phyloP scores from a whole-genome alignment of 73 alveolate genomes.

The Effrenium voratum region DNA sequence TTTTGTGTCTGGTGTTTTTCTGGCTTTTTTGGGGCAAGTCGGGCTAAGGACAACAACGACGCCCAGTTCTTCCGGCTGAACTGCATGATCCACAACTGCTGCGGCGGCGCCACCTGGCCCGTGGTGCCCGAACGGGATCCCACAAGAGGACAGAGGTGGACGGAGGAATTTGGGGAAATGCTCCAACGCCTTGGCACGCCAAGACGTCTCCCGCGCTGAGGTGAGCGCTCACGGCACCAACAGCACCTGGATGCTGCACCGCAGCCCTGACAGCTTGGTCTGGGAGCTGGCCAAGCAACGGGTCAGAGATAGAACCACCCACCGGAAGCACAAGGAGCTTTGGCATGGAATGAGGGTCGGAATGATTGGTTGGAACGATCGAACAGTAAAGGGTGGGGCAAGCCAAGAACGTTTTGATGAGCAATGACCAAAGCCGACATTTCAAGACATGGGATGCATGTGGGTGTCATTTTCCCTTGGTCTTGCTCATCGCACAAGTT shows the following conservation, averaged over 20 bases:
- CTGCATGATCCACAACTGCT: constrained; percentile 94
- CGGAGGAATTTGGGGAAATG: not conserved
- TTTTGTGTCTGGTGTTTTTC: not conserved
- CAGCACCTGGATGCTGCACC: constrained; percentile 83
- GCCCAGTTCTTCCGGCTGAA: constrained; percentile 83
- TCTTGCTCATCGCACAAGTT: too few relatives aligned
- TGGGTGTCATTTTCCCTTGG: too few relatives aligned
- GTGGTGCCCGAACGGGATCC: not conserved
- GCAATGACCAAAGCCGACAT: too few relatives aligned
- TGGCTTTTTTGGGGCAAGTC: not conserved
- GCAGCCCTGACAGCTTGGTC: constrained; percentile 42
- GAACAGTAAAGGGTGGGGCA: too few relatives aligned
- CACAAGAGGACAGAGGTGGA: not conserved
- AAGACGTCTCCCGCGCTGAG: not conserved
- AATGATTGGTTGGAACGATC: too few relatives aligned
- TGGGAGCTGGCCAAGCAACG: constrained; percentile 74
- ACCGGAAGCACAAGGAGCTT: constrained; percentile 60
- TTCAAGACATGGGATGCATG: too few relatives aligned
- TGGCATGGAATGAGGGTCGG: too few relatives aligned
- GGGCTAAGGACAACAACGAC: constrained; percentile 83
- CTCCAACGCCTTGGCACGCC: not conserved
- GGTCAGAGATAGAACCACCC: constrained; percentile 19
- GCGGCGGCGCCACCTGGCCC: constrained; percentile 54
- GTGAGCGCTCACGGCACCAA: constrained; percentile 88
- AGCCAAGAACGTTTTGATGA: too few relatives aligned